phyloP scores from a whole-genome alignment of 129 eudicot genomes.

The Lactuca sativa region DNA sequence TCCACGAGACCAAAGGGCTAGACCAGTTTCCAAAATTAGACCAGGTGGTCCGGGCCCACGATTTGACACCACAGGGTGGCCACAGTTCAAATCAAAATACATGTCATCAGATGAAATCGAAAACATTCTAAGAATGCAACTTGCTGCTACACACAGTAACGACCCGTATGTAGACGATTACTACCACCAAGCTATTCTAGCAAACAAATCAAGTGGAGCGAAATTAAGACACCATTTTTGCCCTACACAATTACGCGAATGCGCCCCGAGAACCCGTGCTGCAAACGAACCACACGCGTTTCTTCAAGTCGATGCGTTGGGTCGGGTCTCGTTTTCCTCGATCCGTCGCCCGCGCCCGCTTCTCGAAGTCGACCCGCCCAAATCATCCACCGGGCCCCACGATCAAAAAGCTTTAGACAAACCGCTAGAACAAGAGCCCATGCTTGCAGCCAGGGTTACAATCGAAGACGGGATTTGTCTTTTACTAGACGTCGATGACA shows the following conservation, averaged over 20 bases:
- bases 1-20: constrained; percentile 62
- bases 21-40: constrained; percentile 42
- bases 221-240: constrained; percentile 81
- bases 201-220: constrained; percentile 61
- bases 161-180: constrained; percentile 95
- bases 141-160: constrained; percentile 87
- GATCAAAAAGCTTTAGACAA: constrained; percentile 66
- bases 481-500: constrained; percentile 88
- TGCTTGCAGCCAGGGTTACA: constrained; percentile 97
- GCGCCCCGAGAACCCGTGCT: constrained; percentile 61
- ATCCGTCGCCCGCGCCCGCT: constrained; percentile 97
- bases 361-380: constrained; percentile 81
- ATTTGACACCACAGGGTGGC: constrained; percentile 70
- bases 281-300: constrained; percentile 83
- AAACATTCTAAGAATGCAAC: constrained; percentile 80
- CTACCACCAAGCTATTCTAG: constrained; percentile 86
- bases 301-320: constrained; percentile 92
- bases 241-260: constrained; percentile 66
- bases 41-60: constrained; percentile 60
- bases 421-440: constrained; percentile 93
- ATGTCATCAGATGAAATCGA: constrained; percentile 88
- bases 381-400: constrained; percentile 38
- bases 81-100: constrained; percentile 75
- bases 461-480: constrained; percentile 88
- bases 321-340: constrained; percentile 88